phyloP scores from a whole-genome alignment of 371 early-diverging fungal species.

The Rhizopus sp. region DNA sequence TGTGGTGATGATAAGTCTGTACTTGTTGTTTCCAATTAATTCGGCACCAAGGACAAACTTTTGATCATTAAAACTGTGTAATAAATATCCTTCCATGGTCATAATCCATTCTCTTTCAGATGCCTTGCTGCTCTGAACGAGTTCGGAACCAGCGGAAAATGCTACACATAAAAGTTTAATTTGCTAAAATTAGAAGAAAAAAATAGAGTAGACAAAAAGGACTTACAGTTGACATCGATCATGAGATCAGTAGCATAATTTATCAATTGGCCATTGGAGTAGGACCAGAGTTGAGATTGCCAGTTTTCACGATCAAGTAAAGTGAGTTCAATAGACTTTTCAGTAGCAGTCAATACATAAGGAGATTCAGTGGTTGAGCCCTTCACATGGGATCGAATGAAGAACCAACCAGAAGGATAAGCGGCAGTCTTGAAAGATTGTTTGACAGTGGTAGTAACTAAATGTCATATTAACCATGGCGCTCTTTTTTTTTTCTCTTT shows the following conservation, averaged over 20 bases:
- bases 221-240: slow-evolving; percentile 41
- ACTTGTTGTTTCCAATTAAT: slow-evolving; percentile 6
- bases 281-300: slow-evolving; percentile 56
- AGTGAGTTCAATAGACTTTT: slow-evolving; percentile 25
- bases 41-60: slow-evolving; percentile 28
- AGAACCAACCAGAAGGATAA: slow-evolving; percentile 49
- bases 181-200: neutral
- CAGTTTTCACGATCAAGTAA: slow-evolving; percentile 35
- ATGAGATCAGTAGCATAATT: slow-evolving; percentile 54
- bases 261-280: slow-evolving; percentile 47
- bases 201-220: slow-evolving; percentile 8
- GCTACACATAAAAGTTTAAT: slow-evolving; percentile 9
- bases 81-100: slow-evolving; percentile 26
- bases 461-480: neutral
- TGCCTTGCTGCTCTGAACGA: slow-evolving; percentile 13
- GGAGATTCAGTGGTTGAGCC: slow-evolving; percentile 42
- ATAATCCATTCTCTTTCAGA: slow-evolving; percentile 25
- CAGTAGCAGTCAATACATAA: slow-evolving; percentile 36
- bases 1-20: slow-evolving; percentile 15
- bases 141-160: slow-evolving; percentile 16
- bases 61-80: slow-evolving; percentile 26
- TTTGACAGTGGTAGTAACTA: slow-evolving; percentile 24
- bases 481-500: neutral
- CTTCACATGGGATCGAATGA: slow-evolving; percentile 31
- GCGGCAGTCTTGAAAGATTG: slow-evolving; percentile 42